Percentiles rank a stretch among this genome's conserved stretches.
Evolutionary conservation across 1,284 basidiomycete genomes (phyloP).

Genomic region (Microbotryum scabiosae): DNA sequence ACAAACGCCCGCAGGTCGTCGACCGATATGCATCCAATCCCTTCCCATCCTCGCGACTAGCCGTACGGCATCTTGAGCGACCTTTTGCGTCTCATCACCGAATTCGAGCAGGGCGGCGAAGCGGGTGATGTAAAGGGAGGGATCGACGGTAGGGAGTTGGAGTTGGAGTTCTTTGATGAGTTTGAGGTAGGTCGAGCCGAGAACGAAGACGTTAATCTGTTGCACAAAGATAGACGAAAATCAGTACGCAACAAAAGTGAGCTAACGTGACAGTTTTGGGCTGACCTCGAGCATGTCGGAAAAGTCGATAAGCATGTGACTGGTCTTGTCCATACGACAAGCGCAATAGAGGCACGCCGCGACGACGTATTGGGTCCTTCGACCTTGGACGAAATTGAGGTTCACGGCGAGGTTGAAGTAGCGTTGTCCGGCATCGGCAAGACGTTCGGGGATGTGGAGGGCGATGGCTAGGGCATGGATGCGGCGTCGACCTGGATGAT

Average conservation of each 20-base stretch:
- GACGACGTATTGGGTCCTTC: constrained; percentile 84
- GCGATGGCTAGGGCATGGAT: constrained; percentile 72
- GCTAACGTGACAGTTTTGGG: constrained; percentile 9
- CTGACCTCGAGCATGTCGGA: constrained; percentile 77
- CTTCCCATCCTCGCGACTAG: constrained; percentile 90
- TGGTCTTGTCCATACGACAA: constrained; percentile 77
- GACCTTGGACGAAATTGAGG: constrained; percentile 86
- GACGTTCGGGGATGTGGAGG: constrained; percentile 67
- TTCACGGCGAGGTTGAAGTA: constrained; percentile 90
- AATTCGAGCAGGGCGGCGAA: constrained; percentile 96
- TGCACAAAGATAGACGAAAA: background rate
- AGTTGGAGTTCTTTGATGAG: constrained; percentile 83
- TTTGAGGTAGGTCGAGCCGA: constrained; percentile 92
- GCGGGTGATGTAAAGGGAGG: constrained; percentile 92
- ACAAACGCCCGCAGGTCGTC: constrained; percentile 93
- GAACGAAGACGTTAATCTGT: constrained; percentile 94
- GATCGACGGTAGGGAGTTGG: constrained; percentile 77
- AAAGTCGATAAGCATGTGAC: constrained; percentile 98
- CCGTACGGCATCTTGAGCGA: constrained; percentile 87
- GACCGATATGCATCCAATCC: constrained; percentile 95
- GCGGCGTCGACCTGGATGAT: constrained; percentile 58
- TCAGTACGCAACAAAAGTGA: background rate
- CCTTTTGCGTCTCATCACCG: constrained; percentile 82
- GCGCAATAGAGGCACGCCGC: constrained; percentile 94
- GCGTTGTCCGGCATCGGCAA: constrained; percentile 72